A percentile compares a stretch with the other conserved stretches of the same genome.
Evolutionary conservation across 2,329 filamentous ascomycete genomes (phyloP).

Genomic region (Penicillium sp.): DNA sequence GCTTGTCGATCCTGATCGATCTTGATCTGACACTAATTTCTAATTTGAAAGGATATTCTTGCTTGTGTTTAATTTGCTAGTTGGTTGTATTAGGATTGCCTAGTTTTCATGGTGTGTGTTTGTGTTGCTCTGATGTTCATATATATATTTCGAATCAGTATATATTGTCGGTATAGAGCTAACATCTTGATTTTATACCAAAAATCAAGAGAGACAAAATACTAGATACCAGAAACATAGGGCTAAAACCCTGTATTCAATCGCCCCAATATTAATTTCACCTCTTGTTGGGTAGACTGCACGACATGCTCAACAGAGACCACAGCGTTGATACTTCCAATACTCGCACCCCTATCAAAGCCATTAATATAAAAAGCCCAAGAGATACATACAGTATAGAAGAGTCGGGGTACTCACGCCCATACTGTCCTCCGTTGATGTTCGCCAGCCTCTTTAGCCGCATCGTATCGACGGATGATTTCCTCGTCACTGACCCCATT

Average conservation of each 20-base stretch:
- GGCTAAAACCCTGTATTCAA: constrained; percentile 3
- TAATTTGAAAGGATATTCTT: background rate
- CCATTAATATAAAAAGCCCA: background rate
- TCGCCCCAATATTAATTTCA: constrained; percentile 3
- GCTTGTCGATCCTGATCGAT: background rate
- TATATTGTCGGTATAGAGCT: too few species aligned
- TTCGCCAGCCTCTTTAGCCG: constrained; percentile 14
- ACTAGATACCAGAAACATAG: background rate
- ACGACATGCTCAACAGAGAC: constrained; percentile 15
- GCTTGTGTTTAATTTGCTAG: background rate
- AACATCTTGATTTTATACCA: background rate
- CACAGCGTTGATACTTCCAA: constrained; percentile 18
- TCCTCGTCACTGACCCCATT: constrained; percentile 16
- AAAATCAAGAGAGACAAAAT: background rate
- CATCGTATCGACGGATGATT: constrained; percentile 19
- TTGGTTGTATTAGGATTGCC: background rate
- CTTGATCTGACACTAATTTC: background rate
- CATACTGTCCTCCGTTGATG: constrained; percentile 20
- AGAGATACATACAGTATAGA: background rate
- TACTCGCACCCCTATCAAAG: constrained; percentile 13
- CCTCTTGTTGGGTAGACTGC: constrained; percentile 9
- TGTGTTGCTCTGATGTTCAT: too few species aligned
- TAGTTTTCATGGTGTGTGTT: background rate
- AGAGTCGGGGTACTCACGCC: constrained; percentile 14
- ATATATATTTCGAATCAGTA: background rate